phyloP scores from a whole-genome alignment of 768 basidiomycete species.

The Pseudohyphozyma bogoriensis region DNA sequence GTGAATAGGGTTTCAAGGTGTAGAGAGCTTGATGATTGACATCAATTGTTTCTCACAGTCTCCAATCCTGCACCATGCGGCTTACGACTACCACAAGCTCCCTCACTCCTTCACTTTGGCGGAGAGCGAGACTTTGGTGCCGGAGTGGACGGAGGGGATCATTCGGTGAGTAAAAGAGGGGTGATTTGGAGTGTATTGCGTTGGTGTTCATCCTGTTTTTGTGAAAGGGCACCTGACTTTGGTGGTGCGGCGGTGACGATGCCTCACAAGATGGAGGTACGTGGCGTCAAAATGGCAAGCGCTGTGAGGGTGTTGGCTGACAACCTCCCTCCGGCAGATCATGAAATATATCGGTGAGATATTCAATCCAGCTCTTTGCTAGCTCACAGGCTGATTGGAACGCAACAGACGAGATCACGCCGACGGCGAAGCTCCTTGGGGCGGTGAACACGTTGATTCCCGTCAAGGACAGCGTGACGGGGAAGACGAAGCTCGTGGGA shows the following conservation, averaged over 20 bases:
- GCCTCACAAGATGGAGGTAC: slow-evolving; percentile 81
- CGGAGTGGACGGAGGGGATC: slow-evolving; percentile 48
- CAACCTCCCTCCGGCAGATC: too few relatives aligned
- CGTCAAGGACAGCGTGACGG: slow-evolving; percentile 38
- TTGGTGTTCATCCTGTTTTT: slow-evolving; percentile 39
- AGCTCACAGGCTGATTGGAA: too few relatives aligned
- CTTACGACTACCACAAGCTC: slow-evolving; percentile 62
- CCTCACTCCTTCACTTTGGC: slow-evolving; percentile 67
- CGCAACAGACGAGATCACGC: slow-evolving; percentile 62
- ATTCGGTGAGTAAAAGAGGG: too few relatives aligned
- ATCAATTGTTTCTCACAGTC: slow-evolving; percentile 51
- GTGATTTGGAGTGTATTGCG: too few relatives aligned
- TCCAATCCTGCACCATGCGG: slow-evolving; percentile 83
- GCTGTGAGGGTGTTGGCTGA: too few relatives aligned
- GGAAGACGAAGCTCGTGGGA: slow-evolving; percentile 51
- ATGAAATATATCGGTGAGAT: too few relatives aligned
- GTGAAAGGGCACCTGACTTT: slow-evolving; percentile 58
- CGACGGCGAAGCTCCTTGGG: slow-evolving; percentile 70
- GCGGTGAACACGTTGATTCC: slow-evolving; percentile 82
- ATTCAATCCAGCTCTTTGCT: too few relatives aligned
- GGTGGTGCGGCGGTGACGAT: slow-evolving; percentile 94
- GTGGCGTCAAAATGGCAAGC: too few relatives aligned
- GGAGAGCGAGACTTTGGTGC: slow-evolving; percentile 58
- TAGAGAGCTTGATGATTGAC: too few relatives aligned
- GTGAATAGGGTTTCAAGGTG: too few relatives aligned